Evolutionary conservation across 1,284 basidiomycete species (phyloP).

Genomic region (Irpex sp.): DNA sequence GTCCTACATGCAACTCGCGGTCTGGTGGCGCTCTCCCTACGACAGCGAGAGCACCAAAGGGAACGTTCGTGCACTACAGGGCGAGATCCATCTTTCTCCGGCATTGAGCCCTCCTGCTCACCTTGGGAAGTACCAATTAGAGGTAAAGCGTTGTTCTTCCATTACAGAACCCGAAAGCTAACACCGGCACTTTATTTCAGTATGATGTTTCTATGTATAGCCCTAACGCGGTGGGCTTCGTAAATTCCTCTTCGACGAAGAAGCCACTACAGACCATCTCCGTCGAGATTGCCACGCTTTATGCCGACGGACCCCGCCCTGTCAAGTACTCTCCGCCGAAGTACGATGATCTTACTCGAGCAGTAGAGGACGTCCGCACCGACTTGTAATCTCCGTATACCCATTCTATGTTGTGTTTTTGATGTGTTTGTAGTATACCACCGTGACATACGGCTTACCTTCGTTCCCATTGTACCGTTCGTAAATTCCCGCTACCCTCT

Average conservation of each 20-base stretch:
- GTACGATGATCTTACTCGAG: conserved; percentile 5
- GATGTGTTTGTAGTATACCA: too few relatives aligned
- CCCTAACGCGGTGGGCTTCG: conserved; percentile 7
- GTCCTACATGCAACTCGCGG: conserved; percentile 1
- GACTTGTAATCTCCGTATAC: background rate
- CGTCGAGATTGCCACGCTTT: conserved; percentile 14
- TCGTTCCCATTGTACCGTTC: too few relatives aligned
- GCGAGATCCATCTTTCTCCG: conserved; percentile 23
- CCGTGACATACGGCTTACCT: too few relatives aligned
- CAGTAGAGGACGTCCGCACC: background rate
- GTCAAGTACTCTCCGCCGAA: conserved; percentile 10
- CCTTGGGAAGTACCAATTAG: conserved; percentile 20
- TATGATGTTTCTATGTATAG: conserved; percentile 11
- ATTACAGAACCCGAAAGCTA: background rate
- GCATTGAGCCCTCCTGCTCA: conserved; percentile 18
- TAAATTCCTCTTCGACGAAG: background rate
- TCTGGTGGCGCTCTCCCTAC: conserved; percentile 13
- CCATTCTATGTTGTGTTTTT: too few relatives aligned
- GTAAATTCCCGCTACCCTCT: too few relatives aligned
- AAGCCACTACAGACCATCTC: conserved; percentile 1
- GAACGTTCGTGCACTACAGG: conserved; percentile 16
- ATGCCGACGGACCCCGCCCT: conserved; percentile 11
- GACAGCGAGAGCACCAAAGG: conserved; percentile 1
- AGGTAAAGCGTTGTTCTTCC: conserved; percentile 9
- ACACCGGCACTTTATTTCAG: background rate